phyloP scores from a whole-genome alignment of 257 asterid genomes.

The Knoxia roxburghii region DNA sequence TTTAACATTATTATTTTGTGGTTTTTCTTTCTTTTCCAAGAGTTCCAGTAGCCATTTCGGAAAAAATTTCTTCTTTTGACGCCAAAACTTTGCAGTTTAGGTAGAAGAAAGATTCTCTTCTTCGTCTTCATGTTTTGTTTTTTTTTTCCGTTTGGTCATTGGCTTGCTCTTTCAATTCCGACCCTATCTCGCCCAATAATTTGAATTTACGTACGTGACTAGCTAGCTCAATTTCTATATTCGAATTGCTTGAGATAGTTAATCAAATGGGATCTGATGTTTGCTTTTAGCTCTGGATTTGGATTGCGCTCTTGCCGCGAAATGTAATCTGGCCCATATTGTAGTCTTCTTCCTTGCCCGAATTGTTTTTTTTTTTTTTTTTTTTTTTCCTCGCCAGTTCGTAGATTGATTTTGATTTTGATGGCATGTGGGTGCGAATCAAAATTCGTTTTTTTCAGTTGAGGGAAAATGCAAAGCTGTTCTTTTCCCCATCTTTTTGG shows the following conservation, averaged over 20 bases:
- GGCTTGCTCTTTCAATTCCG: constrained; percentile 2
- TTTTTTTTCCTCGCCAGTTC: not conserved
- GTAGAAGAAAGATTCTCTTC: constrained; percentile 21
- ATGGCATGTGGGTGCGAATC: not conserved
- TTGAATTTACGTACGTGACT: not conserved
- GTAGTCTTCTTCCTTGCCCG: too few relatives aligned
- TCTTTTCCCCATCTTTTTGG: not conserved
- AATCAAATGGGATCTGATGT: constrained; percentile 16
- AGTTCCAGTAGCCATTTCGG: not conserved
- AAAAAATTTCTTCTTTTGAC: constrained; percentile 9
- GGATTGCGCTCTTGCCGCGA: not conserved
- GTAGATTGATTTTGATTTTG: not conserved
- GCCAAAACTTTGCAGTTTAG: constrained; percentile 2
- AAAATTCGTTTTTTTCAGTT: not conserved
- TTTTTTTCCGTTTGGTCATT: not conserved
- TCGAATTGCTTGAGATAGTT: not conserved
- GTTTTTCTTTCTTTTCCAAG: not conserved
- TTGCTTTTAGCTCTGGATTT: not conserved
- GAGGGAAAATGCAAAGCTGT: too few relatives aligned
- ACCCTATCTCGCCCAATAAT: not conserved
- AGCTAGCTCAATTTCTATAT: not conserved
- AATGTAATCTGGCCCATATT: not conserved
- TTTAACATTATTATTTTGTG: not conserved
- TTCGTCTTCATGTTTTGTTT: not conserved
- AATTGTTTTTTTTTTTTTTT: too few relatives aligned